Base-by-base conservation (phyloP, 139 green algal genomes). In the Chlorella vulgaris region DNA sequence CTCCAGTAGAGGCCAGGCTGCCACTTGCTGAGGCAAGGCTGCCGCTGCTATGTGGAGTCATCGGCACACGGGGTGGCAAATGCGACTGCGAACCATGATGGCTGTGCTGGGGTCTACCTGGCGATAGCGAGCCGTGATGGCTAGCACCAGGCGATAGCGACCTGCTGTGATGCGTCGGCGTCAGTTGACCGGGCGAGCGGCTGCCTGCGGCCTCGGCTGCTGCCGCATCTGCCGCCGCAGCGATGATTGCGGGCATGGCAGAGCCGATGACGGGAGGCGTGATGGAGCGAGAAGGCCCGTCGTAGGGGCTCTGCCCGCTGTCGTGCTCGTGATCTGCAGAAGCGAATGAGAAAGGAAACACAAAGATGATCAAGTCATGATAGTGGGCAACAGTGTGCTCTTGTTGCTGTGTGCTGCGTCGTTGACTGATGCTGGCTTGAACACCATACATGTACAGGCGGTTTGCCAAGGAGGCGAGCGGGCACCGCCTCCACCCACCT, bases 201-300 rank as follows among this genome's bases (percentile, higher is more conserved):
- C 10, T 10, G 13, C 47, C 47, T 55, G 40, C 73, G 0, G 73
- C 73, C n/a, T n/a, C 74, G 3, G 28, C 58, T 0, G 74, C 74
- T 7, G 55, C 74, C 36, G 38, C 3, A n/a, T 67, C 51, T 1
- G 36, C 51, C 7, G 73, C 73, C 7, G 70, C 70, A 3, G 70
- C 70, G 24, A 78, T 79, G 35, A 35, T 35, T 10, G 51, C 73
- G 4, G 73, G 73, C 35, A 29, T 68, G 73, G 18, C 15, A 7
- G 24, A 7, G 35, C 18, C 51, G 3, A 69, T 3, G n/a, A n/a
- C n/a, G 38, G 74, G 43, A 15, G 74, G 58, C 2, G 74, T 80
- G n/a, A 8, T 18, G 28, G 38, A n/a, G 38, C 58, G 74, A 58
- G 74, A 80, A n/a, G 58, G 55, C 15, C 74, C 74, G 36, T 80